Conservation (phyloP, 106 monocot species). For the Ottelia alismoides region DNA sequence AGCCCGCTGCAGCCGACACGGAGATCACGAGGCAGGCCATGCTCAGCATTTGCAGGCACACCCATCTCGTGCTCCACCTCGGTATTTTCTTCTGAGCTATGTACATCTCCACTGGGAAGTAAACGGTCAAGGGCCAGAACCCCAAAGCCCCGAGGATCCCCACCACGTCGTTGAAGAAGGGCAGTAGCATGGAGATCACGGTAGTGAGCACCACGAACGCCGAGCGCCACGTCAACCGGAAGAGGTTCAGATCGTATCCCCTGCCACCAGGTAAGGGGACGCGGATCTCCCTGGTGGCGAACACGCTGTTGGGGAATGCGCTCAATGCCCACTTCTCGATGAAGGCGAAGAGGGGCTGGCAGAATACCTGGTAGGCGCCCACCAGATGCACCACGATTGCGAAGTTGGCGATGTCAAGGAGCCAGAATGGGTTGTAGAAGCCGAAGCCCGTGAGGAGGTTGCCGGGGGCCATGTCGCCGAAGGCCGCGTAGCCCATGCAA, state of each 20-base stretch:
- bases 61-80: conserved; percentile 61
- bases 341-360: conserved; percentile 94
- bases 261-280: too few species aligned
- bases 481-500: conserved; percentile 85
- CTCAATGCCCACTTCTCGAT: conserved; percentile 43
- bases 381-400: conserved; percentile 87
- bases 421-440: conserved; percentile 99
- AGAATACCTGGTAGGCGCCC: conserved; percentile 95
- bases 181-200: conserved; percentile 76
- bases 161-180: conserved; percentile 96
- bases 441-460: conserved; percentile 94
- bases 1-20: conserved; percentile 55
- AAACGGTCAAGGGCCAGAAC: conserved; percentile 95
- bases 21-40: conserved; percentile 55
- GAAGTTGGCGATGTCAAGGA: conserved; percentile 86
- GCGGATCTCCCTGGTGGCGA: too few species aligned
- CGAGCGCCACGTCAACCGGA: conserved; percentile 71
- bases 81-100: conserved; percentile 51
- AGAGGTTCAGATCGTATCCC: conserved; percentile 36
- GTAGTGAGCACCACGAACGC: conserved; percentile 66
- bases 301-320: conserved; percentile 36
- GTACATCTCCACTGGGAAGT: conserved; percentile 91
- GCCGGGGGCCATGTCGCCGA: conserved; percentile 68
- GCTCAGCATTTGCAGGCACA: conserved; percentile 67
- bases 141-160: conserved; percentile 79